Evolutionary conservation across 2,329 filamentous ascomycete species (phyloP).

Genomic region (Chaetothyriales sp.): DNA sequence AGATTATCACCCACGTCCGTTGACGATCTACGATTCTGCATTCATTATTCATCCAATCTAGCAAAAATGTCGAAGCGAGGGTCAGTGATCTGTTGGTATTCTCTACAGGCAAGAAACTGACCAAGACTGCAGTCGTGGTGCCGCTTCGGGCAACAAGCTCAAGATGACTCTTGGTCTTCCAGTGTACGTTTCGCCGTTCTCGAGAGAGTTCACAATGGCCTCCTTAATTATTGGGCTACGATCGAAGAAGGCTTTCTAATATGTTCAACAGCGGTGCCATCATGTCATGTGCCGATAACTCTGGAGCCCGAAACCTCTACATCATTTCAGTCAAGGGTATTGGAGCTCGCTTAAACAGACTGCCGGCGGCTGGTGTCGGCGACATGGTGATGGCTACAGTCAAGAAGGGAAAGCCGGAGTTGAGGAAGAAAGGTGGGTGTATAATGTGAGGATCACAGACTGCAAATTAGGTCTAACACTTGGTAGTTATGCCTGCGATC

Average conservation of each 20-base stretch:
- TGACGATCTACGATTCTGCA: not conserved
- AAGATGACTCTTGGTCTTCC: conserved; percentile 99
- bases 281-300: conserved; percentile 99
- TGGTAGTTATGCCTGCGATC: conserved; percentile 83
- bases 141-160: conserved; percentile 98
- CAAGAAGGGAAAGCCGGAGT: conserved; percentile 99
- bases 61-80: conserved; percentile 18
- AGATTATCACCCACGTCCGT: not conserved
- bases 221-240: not conserved
- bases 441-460: conserved; percentile 27
- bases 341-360: conserved; percentile 91
- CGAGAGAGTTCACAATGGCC: not conserved
- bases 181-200: conserved; percentile 58
- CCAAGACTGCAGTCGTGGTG: conserved; percentile 45
- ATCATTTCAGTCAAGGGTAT: conserved; percentile 99
- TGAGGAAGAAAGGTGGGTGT: conserved; percentile 70
- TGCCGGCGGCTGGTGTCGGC: conserved; percentile 92
- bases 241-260: not conserved
- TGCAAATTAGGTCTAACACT: conserved; percentile 17
- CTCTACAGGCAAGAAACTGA: conserved; percentile 2
- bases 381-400: conserved; percentile 99
- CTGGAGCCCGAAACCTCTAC: conserved; percentile 95
- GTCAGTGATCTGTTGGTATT: conserved; percentile 7
- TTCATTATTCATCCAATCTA: not conserved
- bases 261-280: conserved; percentile 65